Conservation (phyloP, 225 moss, liverwort and hornwort species). For the Marchantia paleacea region DNA sequence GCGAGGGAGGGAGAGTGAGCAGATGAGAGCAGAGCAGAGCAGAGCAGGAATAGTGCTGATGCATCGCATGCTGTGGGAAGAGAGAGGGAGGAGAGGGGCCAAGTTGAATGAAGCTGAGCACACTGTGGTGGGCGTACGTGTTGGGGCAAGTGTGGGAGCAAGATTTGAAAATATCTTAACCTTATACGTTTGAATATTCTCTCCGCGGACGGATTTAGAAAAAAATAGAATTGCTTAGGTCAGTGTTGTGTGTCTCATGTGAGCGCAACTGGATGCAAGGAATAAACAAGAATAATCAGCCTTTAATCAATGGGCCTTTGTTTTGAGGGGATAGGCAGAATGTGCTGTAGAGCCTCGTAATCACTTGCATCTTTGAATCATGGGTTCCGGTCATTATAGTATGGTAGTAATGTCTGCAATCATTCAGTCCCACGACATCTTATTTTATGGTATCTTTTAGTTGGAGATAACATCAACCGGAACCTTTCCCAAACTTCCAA, state of each 20-base stretch:
- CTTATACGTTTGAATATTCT: neutral
- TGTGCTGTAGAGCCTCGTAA: slow-evolving; percentile 7
- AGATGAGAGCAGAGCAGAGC: neutral
- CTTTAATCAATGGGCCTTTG: neutral
- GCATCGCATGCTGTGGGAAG: neutral
- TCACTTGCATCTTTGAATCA: slow-evolving; percentile 15
- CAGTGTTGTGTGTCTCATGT: slow-evolving; percentile 9
- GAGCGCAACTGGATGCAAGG: slow-evolving; percentile 11
- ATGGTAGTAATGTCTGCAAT: slow-evolving; percentile 16
- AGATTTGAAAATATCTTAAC: slow-evolving; percentile 1
- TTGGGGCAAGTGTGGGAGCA: slow-evolving; percentile 1
- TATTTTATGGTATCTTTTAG: neutral
- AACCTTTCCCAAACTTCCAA: slow-evolving; percentile 13
- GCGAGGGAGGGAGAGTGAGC: too few relatives aligned
- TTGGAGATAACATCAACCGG: slow-evolving; percentile 2
- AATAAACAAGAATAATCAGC: slow-evolving; percentile 16
- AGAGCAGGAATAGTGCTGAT: neutral
- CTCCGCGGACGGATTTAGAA: slow-evolving; percentile 8
- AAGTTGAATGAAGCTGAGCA: neutral
- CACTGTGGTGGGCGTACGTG: neutral
- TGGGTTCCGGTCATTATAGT: slow-evolving; percentile 19
- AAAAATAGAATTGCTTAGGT: slow-evolving; percentile 16
- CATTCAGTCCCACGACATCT: slow-evolving; percentile 22
- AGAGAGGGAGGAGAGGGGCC: neutral
- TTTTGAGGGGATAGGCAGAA: slow-evolving; percentile 21